phyloP scores from a whole-genome alignment of 768 basidiomycete species.

The Mycena metata region DNA sequence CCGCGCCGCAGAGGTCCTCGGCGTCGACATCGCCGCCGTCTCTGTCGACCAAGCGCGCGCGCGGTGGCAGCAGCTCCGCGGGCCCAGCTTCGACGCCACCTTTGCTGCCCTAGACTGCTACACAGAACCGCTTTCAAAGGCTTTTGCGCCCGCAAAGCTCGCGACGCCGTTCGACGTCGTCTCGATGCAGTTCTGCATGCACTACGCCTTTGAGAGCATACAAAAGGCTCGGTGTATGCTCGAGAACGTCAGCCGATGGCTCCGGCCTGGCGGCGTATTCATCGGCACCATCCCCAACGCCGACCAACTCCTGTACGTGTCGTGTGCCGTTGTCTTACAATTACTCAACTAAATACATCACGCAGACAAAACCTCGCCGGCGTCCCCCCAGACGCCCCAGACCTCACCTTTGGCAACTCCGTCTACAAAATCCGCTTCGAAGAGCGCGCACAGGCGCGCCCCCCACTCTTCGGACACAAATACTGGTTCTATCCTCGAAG shows the following conservation, averaged over 20 bases:
- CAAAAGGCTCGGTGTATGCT: slow-evolving; percentile 93
- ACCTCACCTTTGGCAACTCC: slow-evolving; percentile 89
- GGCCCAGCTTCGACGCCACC: slow-evolving; percentile 76
- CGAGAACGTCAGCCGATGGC: slow-evolving; percentile 84
- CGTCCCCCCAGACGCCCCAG: slow-evolving; percentile 73
- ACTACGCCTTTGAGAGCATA: slow-evolving; percentile 96
- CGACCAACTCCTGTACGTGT: slow-evolving; percentile 82
- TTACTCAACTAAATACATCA: slow-evolving; percentile 1
- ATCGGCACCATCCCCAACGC: slow-evolving; percentile 98
- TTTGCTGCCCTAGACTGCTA: slow-evolving; percentile 95
- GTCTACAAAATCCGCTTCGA: slow-evolving; percentile 94
- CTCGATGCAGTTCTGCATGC: slow-evolving; percentile 99
- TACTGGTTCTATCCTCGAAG: slow-evolving; percentile 95
- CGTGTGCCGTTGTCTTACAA: slow-evolving; percentile 10
- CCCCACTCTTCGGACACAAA: slow-evolving; percentile 85
- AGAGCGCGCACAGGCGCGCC: slow-evolving; percentile 63
- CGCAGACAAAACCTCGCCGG: slow-evolving; percentile 78
- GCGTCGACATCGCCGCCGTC: slow-evolving; percentile 89
- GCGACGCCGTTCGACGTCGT: slow-evolving; percentile 90
- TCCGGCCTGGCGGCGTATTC: slow-evolving; percentile 90
- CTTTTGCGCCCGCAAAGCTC: slow-evolving; percentile 73
- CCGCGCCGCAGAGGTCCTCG: slow-evolving; percentile 81
- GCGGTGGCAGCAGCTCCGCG: slow-evolving; percentile 70
- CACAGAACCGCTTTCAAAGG: slow-evolving; percentile 74
- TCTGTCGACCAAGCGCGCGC: slow-evolving; percentile 90